phyloP scores from a whole-genome alignment of 192 early-diverging fungal species.

The Coemansia erecta region DNA sequence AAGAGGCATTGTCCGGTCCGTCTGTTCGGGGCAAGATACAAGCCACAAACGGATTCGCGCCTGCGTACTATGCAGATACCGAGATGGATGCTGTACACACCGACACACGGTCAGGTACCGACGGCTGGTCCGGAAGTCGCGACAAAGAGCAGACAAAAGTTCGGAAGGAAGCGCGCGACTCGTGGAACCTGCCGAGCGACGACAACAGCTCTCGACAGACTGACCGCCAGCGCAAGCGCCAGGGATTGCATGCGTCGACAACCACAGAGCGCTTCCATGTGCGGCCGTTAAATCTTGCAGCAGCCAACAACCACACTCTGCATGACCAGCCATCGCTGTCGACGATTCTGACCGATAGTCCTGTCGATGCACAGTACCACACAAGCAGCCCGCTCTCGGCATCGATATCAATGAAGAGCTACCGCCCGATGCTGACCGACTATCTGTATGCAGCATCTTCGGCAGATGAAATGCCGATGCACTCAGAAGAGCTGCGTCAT shows the following conservation, averaged over 20 bases:
- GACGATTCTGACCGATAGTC: conserved; percentile 22
- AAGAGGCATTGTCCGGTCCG: conserved; percentile 18
- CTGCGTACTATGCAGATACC: conserved; percentile 38
- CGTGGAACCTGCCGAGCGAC: conserved; percentile 41
- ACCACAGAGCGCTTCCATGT: conserved; percentile 39
- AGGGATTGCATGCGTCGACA: conserved; percentile 23
- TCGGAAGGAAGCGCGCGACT: conserved; percentile 18
- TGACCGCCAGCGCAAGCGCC: conserved; percentile 37
- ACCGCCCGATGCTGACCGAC: conserved; percentile 10
- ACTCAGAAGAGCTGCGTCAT: neutral
- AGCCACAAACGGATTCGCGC: conserved; percentile 16
- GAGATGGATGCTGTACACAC: conserved; percentile 37
- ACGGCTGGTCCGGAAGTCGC: neutral
- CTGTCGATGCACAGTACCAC: conserved; percentile 24
- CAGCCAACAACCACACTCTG: neutral
- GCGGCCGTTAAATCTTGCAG: conserved; percentile 15
- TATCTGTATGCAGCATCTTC: conserved; percentile 30
- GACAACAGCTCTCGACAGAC: conserved; percentile 3
- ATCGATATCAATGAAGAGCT: conserved; percentile 27
- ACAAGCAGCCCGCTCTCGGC: conserved; percentile 25
- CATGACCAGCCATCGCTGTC: conserved; percentile 1
- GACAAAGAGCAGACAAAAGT: neutral
- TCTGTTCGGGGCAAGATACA: conserved; percentile 9
- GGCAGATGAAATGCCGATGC: conserved; percentile 17
- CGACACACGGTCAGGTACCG: neutral